These are phyloP conservation scores for Acmispon strigosus DNA, from an alignment of 306 rosid species.

Conservation along the genomic window DNA sequence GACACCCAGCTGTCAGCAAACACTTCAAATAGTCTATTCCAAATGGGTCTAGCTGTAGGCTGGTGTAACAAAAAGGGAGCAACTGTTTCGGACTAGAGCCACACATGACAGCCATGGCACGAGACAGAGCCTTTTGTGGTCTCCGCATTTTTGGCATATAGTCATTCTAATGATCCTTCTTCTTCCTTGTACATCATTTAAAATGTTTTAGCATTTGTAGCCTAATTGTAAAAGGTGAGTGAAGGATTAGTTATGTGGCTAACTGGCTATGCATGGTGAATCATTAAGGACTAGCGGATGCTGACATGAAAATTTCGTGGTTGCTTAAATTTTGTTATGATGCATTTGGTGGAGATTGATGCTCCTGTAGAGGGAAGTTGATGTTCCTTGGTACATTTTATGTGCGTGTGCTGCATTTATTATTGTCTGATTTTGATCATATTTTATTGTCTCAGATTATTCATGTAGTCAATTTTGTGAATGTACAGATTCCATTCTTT, in stretches of 20 bases:
- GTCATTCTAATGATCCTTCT: background rate
- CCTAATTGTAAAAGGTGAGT: background rate
- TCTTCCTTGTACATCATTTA: background rate
- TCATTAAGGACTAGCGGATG: background rate
- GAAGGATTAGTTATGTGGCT: background rate
- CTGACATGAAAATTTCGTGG: background rate
- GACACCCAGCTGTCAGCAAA: too few species aligned
- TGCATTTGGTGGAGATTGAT: background rate
- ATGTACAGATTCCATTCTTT: conserved; percentile 91
- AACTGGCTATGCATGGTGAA: background rate
- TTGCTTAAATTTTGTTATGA: background rate
- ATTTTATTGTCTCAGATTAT: conserved; percentile 10
- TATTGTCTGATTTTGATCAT: background rate
- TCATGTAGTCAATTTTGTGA: conserved; percentile 24
- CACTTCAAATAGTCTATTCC: too few species aligned
- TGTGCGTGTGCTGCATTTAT: conserved; percentile 1
- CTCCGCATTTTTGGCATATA: too few species aligned
- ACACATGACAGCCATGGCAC: too few species aligned
- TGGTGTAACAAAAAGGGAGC: too few species aligned
- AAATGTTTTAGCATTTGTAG: background rate
- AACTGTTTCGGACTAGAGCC: too few species aligned
- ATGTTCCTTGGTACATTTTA: background rate
- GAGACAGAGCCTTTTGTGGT: too few species aligned
- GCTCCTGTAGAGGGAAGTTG: background rate
- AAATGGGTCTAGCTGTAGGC: too few species aligned